phyloP scores from a whole-genome alignment of 2,329 filamentous ascomycete genomes.

The Cordyceps tenuipes region DNA sequence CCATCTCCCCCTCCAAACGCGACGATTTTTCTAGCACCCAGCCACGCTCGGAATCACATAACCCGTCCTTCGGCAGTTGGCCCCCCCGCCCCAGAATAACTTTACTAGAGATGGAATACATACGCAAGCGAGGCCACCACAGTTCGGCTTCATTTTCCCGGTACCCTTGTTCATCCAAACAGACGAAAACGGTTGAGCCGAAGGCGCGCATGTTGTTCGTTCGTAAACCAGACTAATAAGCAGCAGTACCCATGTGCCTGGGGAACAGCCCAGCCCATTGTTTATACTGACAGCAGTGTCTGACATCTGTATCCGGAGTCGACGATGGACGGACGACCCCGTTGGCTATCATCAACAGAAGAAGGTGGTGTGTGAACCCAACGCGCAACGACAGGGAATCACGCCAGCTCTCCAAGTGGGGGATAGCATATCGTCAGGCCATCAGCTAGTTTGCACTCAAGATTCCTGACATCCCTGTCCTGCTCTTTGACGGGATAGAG shows the following conservation, averaged over 20 bases:
- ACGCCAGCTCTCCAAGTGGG: neutral
- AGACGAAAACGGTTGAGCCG: neutral
- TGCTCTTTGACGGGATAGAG: neutral
- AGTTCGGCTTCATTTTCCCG: neutral
- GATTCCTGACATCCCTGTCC: conserved; percentile 1
- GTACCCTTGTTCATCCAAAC: conserved; percentile 7
- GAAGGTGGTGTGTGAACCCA: neutral
- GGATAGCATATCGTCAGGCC: neutral
- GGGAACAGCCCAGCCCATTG: neutral
- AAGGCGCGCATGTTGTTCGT: neutral
- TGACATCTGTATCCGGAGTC: neutral
- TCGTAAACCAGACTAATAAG: neutral
- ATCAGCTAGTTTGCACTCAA: neutral
- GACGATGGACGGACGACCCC: neutral
- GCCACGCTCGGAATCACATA: neutral
- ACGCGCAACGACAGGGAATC: conserved; percentile 1
- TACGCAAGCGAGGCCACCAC: neutral
- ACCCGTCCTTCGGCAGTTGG: conserved; percentile 4
- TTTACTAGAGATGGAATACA: neutral
- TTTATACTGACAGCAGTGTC: neutral
- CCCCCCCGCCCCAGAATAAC: neutral
- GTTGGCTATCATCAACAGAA: neutral
- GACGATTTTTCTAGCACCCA: neutral
- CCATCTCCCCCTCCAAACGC: neutral
- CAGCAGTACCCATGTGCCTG: neutral